phyloP scores from a whole-genome alignment of 495 filamentous ascomycete genomes.

The Trichoderma reesei region DNA sequence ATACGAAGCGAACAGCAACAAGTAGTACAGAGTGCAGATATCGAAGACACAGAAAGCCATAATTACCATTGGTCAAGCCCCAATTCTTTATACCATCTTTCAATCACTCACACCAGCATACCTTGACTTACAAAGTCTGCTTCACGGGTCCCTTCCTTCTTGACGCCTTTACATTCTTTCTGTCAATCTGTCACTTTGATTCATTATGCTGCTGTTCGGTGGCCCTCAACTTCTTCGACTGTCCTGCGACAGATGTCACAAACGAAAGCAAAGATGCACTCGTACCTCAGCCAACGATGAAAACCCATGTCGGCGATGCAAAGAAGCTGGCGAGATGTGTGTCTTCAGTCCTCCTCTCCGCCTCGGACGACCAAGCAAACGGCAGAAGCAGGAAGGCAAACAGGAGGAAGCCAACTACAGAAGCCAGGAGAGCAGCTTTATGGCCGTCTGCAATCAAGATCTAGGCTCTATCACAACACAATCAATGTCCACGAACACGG shows the following conservation, averaged over 20 bases:
- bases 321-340: not conserved
- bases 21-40: no score
- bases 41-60: no score
- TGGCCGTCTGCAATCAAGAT: not conserved
- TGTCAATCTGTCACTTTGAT: not conserved
- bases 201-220: not conserved
- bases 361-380: not conserved
- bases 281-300: not conserved
- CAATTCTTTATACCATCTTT: no score
- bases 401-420: not conserved
- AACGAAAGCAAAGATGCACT: not conserved
- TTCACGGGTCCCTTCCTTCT: no score
- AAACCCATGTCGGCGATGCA: not conserved
- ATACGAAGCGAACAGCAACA: no score
- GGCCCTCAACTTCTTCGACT: not conserved
- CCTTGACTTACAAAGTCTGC: no score
- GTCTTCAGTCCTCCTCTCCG: not conserved
- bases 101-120: no score
- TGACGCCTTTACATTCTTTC: not conserved
- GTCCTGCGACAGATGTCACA: not conserved
- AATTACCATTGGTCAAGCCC: no score
- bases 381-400: not conserved
- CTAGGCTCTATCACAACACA: no score
- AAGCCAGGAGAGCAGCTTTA: not conserved
- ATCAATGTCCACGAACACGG: not conserved